Conservation (phyloP, 495 filamentous ascomycete genomes). For the Baudoinia panamericana region DNA sequence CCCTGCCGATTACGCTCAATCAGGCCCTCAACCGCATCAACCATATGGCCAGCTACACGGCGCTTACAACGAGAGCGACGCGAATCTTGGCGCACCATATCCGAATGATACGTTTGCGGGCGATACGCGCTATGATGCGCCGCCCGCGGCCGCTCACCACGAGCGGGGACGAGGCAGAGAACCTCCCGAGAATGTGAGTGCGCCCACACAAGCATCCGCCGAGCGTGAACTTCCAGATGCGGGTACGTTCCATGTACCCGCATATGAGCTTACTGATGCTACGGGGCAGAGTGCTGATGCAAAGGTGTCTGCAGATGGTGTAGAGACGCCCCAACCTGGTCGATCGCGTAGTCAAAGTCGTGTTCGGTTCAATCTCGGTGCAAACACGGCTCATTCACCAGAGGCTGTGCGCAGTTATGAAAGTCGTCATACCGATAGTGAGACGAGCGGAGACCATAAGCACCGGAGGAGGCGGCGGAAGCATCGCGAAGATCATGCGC, state of each 20-base stretch:
- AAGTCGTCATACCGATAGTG: neutral
- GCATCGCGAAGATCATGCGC: neutral
- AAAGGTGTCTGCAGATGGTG: slow-evolving; percentile 11
- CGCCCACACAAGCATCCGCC: slow-evolving; percentile 10
- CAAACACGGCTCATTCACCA: slow-evolving; percentile 15
- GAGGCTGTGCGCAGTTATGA: slow-evolving; percentile 6
- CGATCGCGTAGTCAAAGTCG: slow-evolving; percentile 9
- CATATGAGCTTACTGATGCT: neutral
- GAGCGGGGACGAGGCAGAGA: slow-evolving; percentile 20
- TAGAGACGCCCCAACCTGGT: slow-evolving; percentile 14
- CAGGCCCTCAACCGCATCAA: neutral
- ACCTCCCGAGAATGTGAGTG: slow-evolving; percentile 33
- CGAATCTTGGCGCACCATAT: slow-evolving; percentile 11
- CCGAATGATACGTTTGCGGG: slow-evolving; percentile 11
- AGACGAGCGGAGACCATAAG: slow-evolving; percentile 1
- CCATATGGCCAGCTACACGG: slow-evolving; percentile 8
- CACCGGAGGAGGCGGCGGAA: slow-evolving; percentile 5
- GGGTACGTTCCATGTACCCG: slow-evolving; percentile 18
- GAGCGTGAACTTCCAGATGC: slow-evolving; percentile 12
- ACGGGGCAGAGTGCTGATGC: slow-evolving; percentile 1
- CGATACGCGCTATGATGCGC: slow-evolving; percentile 3
- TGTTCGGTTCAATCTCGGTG: slow-evolving; percentile 16
- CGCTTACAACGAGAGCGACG: slow-evolving; percentile 8
- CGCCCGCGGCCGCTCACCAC: neutral
- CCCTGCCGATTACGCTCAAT: slow-evolving; percentile 30